Evolutionary conservation across 371 early-diverging fungal species (phyloP).

Genomic region (Mucor ambiguus): DNA sequence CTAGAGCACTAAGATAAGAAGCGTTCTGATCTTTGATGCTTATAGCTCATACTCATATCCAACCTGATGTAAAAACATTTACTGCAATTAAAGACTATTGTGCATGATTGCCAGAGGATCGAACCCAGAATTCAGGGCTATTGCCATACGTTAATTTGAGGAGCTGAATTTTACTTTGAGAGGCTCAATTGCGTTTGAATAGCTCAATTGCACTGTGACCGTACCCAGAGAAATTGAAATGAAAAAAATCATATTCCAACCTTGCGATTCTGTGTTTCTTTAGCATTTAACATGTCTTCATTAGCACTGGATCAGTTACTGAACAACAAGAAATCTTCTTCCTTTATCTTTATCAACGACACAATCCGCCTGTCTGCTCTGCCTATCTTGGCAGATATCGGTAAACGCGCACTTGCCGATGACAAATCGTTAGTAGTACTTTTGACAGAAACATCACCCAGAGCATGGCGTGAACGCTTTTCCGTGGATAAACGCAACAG

Average conservation of each 20-base stretch:
- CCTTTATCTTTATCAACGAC: slow-evolving; percentile 39
- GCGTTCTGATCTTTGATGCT: too few species aligned
- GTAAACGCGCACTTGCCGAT: slow-evolving; percentile 25
- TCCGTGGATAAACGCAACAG: background rate
- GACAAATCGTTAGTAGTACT: slow-evolving; percentile 33
- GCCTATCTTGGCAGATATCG: slow-evolving; percentile 33
- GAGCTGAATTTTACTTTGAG: too few species aligned
- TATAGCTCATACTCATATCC: too few species aligned
- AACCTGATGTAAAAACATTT: too few species aligned
- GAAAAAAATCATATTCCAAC: background rate
- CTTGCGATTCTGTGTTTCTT: background rate
- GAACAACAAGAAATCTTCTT: slow-evolving; percentile 35
- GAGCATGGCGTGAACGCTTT: slow-evolving; percentile 23
- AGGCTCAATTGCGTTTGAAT: too few species aligned
- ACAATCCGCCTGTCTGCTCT: slow-evolving; percentile 29
- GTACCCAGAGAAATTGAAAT: background rate
- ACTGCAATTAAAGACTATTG: too few species aligned
- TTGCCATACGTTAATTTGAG: too few species aligned
- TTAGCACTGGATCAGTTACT: slow-evolving; percentile 43
- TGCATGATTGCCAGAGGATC: too few species aligned
- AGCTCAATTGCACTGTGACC: background rate
- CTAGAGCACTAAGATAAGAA: too few species aligned
- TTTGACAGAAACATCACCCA: slow-evolving; percentile 44
- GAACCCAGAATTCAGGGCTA: too few species aligned
- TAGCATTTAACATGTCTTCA: slow-evolving; percentile 9